Evolutionary conservation across 305 asterid genomes (phyloP), one percentile per base, ranked within the genome.

Genomic region (Withania somnifera): DNA sequence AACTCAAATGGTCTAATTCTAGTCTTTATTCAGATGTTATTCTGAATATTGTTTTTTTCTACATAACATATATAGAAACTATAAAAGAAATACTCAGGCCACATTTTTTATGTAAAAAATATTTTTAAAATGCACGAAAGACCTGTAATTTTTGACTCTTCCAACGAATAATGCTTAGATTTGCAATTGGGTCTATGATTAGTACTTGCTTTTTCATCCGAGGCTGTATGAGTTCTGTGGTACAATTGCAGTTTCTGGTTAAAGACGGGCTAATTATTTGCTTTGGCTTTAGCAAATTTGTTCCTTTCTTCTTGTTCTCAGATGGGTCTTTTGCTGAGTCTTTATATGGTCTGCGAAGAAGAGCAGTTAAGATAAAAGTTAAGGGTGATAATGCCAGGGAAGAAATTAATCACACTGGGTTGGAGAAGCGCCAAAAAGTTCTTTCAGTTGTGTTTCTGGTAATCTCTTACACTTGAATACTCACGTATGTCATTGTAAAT

Each of bases 241-340:
- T 71, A 71, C 38, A 15, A 13, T 71, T 45, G 58, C 57, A 22
- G 15, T 42, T 15, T 73, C 79, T 73, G 20, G 58, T 47, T 5
- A 14, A 14, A 24, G 17, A 51, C 0, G 30, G 89, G 38, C 76
- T 78, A 40, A 24, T 28, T 83, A 38, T 83, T 63, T 54, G 84
- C 30, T 60, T 7, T 68, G 66, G 54, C 76, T 40, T 75, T 50
- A 50, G 15, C 4, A 50, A 15, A 28, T 50, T 75, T 24, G 4
- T 50, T 50, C 26, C 80, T 75, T 26, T 68, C 26, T 28, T 2
- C 61, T 75, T 28, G 22, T 84, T 50, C 42, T 82, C 89, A 93
- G 99, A 95, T 84, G 99, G 97, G 84, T 95, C 98, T 15, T 95
- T 95, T 87, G 92, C 99, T 3, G 99, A 95, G 85, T 95, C 99